Evolutionary conservation across 2,329 filamentous ascomycete genomes (phyloP).

Genomic region (Fusarium sp.): DNA sequence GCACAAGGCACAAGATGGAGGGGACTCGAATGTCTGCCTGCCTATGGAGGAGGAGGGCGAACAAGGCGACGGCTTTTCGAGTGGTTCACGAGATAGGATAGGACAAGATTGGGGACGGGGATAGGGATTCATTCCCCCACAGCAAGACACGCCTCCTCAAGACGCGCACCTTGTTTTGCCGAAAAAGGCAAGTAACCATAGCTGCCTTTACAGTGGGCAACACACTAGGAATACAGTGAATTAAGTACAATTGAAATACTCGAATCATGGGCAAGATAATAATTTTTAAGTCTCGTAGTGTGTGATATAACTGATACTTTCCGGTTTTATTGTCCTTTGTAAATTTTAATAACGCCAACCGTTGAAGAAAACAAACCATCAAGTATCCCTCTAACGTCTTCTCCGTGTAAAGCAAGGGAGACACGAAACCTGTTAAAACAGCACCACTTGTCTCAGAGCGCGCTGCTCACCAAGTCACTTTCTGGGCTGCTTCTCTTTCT

Average conservation of each 20-base stretch:
- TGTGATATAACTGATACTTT: fast-evolving
- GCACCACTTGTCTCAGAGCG: constrained; percentile 40
- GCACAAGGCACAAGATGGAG: constrained; percentile 28
- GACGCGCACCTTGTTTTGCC: constrained; percentile 36
- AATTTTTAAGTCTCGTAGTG: neutral
- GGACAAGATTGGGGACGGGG: constrained; percentile 20
- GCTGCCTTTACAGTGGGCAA: constrained; percentile 24
- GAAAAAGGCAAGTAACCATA: constrained; percentile 23
- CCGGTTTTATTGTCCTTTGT: neutral
- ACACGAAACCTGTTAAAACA: constrained; percentile 39
- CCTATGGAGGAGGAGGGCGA: constrained; percentile 35
- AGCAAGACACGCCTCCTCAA: constrained; percentile 37
- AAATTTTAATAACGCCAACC: neutral
- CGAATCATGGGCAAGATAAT: neutral
- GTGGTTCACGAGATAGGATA: constrained; percentile 29
- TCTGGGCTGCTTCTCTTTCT: constrained; percentile 38
- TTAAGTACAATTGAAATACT: neutral
- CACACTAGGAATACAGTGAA: neutral
- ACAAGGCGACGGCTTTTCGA: constrained; percentile 42
- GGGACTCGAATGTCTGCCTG: constrained; percentile 33
- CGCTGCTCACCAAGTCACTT: constrained; percentile 40
- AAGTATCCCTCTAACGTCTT: neutral
- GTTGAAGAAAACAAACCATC: constrained; percentile 7
- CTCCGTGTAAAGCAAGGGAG: constrained; percentile 7
- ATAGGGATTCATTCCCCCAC: constrained; percentile 23